Base-by-base conservation (phyloP, 805 yeast species). In the Yamadazyma insecticola region DNA sequence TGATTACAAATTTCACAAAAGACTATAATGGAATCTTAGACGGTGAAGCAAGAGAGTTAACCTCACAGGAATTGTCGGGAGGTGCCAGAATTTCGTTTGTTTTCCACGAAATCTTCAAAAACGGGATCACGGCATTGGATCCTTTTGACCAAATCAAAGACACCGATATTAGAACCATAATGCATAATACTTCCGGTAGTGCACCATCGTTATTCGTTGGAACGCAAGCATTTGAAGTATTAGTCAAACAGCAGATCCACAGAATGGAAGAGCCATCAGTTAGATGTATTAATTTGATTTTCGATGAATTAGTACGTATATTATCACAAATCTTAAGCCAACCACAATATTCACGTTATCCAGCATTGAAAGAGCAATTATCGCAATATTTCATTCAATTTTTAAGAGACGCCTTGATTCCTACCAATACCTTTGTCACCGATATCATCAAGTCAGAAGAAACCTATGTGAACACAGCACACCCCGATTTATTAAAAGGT, bases 31-130 rank as follows among this genome's bases (percentile, higher is more conserved):
- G 92, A 11, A 85, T 90, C 24, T 67, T 92, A 47, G 92, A 85
- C 50, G 98, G 98, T 63, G 90, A 86, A 57, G 81, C 92, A 16
- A 84, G 77, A 57, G 98, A 92, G 51, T 69, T 92, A 43, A 78
- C 94, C 6, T 78, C 89, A 7, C 76, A 81, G 50, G 98, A 92
- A 63, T 74, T 92, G 45, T 83, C 95, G 44, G 98, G 98, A 55
- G 98, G 96, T 61, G 98, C 98, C 0, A 83, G 98, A 72, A 84
- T 90, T 40, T 81, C 95, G 18, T 92, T 88, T 67, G 97, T 90
- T 13, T 92, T 90, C 69, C 97, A 90, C 57, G 97, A 90, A 65
- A 83, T 92, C 36, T 90, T 78, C 68, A 81, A 90, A 53, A 89
- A 86, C 56, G 97, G 97, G 63, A 73, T 90, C 34, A 76, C 77